Base-by-base conservation (phyloP, 208 protist species). In the Blechomonas ayalai region DNA sequence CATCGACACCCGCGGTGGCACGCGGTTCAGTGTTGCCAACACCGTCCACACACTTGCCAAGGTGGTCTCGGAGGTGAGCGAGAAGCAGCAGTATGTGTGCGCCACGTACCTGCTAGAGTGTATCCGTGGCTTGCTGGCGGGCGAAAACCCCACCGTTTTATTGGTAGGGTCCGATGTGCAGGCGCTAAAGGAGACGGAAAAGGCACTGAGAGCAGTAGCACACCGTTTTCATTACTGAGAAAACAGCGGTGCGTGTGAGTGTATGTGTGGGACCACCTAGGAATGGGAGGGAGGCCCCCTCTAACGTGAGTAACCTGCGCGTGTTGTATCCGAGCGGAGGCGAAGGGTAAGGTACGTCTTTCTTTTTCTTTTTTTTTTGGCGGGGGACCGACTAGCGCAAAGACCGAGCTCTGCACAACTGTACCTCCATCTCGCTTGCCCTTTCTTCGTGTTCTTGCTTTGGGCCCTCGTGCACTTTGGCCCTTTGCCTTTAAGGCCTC, bases 91-190 rank as follows among this genome's bases (percentile, higher is more conserved):
- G 24, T 46, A 59, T 9, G 53, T 82, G 32, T 79, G 67, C 31
- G 64, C 51, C 3, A 51, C 73, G 3, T 70, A 86, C 43, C 48
- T 90, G 26, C 60, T 83, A 26, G 73, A 90, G 56, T 71, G 74
- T 50, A 79, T 82, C 42, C 69, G 65, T 8, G 59, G 65, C 16
- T 20, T 83, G 33, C 45, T 86, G 13, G 70, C 56, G 7, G 65
- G 63, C 10, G 73, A 86, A n/a, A n/a, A n/a, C n/a, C n/a, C 10
- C 36, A 53, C 20, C n/a, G n/a, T n/a, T n/a, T n/a, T n/a, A n/a
- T n/a, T n/a, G n/a, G n/a, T n/a, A n/a, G n/a, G n/a, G n/a, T 35
- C 47, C 35, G 78, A 80, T 28, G 46, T 73, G 41, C 29, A 24
- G 33, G 43, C 56, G 24, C 45, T 87, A 12, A 60, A 59, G 41